Evolutionary conservation across 163 green algal species (phyloP).

Genomic region (Scenedesmus sp.): DNA sequence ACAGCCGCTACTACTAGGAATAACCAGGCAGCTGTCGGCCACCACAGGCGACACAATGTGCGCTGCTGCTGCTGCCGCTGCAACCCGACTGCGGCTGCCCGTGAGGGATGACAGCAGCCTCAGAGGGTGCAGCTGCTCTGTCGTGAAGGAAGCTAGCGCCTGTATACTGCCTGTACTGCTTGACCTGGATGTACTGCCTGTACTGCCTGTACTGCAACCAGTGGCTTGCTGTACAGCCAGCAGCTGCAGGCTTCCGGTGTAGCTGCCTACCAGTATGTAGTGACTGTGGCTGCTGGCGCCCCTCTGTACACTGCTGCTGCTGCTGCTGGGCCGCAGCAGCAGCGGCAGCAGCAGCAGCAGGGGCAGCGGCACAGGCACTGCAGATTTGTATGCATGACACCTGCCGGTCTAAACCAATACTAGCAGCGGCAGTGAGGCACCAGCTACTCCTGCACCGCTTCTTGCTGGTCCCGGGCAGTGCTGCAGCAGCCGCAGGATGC

Average conservation of each 20-base stretch:
- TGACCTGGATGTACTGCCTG: not conserved
- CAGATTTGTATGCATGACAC: constrained; percentile 39
- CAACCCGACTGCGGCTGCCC: not conserved
- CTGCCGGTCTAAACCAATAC: not conserved
- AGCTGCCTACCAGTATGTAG: constrained; percentile 19
- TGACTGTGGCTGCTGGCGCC: not conserved
- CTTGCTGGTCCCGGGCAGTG: not conserved
- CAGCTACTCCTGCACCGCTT: constrained; percentile 12
- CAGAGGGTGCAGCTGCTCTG: constrained; percentile 33
- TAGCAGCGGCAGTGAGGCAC: not conserved
- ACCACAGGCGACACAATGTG: not conserved
- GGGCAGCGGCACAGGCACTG: not conserved
- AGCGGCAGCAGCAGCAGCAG: constrained; percentile 11
- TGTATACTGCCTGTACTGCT: not conserved
- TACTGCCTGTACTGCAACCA: constrained; percentile 2
- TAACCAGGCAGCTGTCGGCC: constrained; percentile 30
- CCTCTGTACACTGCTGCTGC: constrained; percentile 3
- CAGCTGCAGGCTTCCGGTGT: constrained; percentile 40
- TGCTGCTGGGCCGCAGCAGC: not conserved
- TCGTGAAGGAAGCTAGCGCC: not conserved
- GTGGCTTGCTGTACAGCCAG: not conserved
- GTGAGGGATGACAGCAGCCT: not conserved
- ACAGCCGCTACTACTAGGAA: not conserved
- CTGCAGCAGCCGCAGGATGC: not conserved
- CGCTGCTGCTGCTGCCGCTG: constrained; percentile 33